phyloP scores from a whole-genome alignment of 2,329 filamentous ascomycete species.

The Colletotrichum sp. region DNA sequence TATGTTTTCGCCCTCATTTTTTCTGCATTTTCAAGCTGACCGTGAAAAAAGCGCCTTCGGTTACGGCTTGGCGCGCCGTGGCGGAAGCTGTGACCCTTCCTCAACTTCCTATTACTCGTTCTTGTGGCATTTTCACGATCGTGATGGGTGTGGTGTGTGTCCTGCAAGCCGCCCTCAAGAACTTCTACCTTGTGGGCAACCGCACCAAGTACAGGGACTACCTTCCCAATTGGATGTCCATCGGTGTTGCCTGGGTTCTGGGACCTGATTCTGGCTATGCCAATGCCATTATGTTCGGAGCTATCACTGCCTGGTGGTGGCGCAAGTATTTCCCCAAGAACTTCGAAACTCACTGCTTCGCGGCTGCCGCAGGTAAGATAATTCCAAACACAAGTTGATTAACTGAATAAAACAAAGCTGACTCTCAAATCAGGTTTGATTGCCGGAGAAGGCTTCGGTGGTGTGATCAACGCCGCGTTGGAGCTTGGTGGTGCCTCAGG shows the following conservation, averaged over 20 bases:
- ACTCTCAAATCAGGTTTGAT: slow-evolving; percentile 47
- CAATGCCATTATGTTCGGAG: slow-evolving; percentile 63
- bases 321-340: slow-evolving; percentile 50
- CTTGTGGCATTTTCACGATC: slow-evolving; percentile 62
- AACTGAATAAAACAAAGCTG: fast-evolving
- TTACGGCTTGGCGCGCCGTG: slow-evolving; percentile 70
- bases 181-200: slow-evolving; percentile 56
- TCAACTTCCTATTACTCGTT: slow-evolving; percentile 58
- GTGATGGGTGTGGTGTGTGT: slow-evolving; percentile 56
- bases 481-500: slow-evolving; percentile 35
- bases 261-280: slow-evolving; percentile 58
- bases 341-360: slow-evolving; percentile 63
- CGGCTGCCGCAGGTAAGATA: slow-evolving; percentile 54
- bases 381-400: fast-evolving
- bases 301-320: slow-evolving; percentile 59
- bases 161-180: slow-evolving; percentile 56
- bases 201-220: slow-evolving; percentile 61
- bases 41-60: slow-evolving; percentile 52
- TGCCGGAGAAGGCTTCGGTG: slow-evolving; percentile 67
- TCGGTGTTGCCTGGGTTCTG: slow-evolving; percentile 64
- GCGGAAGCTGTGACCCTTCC: slow-evolving; percentile 64
- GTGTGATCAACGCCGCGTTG: slow-evolving; percentile 61
- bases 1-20: background rate
- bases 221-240: slow-evolving; percentile 67
- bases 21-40: background rate